These are phyloP conservation scores for Diospyros lotus DNA, from an alignment of 148 eudicot genomes.

Conservation along the genomic window DNA sequence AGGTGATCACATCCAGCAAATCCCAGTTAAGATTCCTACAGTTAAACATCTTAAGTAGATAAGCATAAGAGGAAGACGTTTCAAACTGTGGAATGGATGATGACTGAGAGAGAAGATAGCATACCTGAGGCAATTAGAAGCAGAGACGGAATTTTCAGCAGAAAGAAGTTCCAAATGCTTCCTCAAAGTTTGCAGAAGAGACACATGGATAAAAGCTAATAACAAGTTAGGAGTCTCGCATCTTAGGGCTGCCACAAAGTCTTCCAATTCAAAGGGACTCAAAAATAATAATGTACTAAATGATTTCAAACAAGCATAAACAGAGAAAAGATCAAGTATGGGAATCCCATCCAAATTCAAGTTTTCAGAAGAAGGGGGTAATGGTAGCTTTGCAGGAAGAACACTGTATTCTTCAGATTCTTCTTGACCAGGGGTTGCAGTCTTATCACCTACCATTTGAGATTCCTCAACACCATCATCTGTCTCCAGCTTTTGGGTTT, in stretches of 20 bases:
- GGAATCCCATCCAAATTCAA: conserved; percentile 61
- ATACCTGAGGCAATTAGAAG: conserved; percentile 83
- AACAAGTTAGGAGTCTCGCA: conserved; percentile 46
- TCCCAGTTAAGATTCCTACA: conserved; percentile 91
- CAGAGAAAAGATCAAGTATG: conserved; percentile 62
- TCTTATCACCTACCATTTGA: not conserved
- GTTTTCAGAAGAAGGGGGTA: conserved; percentile 73
- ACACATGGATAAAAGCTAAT: conserved; percentile 76
- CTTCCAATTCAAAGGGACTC: conserved; percentile 91
- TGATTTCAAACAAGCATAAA: conserved; percentile 82
- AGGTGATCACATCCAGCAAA: conserved; percentile 78
- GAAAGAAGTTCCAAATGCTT: conserved; percentile 71
- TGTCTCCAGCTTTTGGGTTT: conserved; percentile 9
- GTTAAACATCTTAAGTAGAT: conserved; percentile 13
- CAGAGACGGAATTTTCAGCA: conserved; percentile 55
- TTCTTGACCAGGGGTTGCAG: conserved; percentile 19
- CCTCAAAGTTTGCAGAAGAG: conserved; percentile 69
- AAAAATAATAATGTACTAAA: conserved; percentile 76
- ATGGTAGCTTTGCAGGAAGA: conserved; percentile 52
- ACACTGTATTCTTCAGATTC: conserved; percentile 25
- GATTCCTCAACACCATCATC: not conserved
- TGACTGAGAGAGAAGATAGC: not conserved
- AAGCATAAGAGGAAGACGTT: not conserved
- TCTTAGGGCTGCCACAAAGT: conserved; percentile 67
- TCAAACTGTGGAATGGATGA: conserved; percentile 4